Evolutionary conservation across 495 filamentous ascomycete species (phyloP).

Genomic region (Xylaria sp.): DNA sequence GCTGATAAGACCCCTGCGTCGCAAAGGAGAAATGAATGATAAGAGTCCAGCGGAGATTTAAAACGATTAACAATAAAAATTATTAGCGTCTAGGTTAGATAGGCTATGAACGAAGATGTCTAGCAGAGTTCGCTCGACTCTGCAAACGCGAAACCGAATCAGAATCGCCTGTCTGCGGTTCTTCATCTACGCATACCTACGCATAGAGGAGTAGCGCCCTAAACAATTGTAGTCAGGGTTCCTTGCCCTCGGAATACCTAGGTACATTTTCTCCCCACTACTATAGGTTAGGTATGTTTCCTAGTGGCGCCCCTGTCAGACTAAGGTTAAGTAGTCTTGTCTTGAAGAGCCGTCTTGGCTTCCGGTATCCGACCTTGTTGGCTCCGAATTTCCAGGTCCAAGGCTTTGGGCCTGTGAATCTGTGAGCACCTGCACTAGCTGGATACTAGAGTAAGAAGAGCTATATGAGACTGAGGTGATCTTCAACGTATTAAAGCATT

Average conservation of each 20-base stretch:
- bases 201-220: neutral
- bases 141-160: conserved; percentile 18
- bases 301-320: conserved; percentile 20
- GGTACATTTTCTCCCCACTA: neutral
- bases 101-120: neutral
- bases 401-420: neutral
- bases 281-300: neutral
- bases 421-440: neutral
- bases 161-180: conserved; percentile 28
- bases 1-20: neutral
- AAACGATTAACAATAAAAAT: neutral
- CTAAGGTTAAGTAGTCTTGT: conserved; percentile 15
- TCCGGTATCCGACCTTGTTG: conserved; percentile 1
- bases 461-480: neutral
- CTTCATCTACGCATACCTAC: no score
- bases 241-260: neutral
- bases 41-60: no score
- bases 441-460: neutral
- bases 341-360: conserved; percentile 19
- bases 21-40: neutral
- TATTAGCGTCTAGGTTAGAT: neutral
- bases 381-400: neutral
- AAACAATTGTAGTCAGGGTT: neutral
- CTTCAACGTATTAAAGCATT: neutral
- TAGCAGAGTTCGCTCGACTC: conserved; percentile 28